phyloP scores from a whole-genome alignment of 2,329 filamentous ascomycete genomes.

The Phaeosphaeriaceae sp. region DNA sequence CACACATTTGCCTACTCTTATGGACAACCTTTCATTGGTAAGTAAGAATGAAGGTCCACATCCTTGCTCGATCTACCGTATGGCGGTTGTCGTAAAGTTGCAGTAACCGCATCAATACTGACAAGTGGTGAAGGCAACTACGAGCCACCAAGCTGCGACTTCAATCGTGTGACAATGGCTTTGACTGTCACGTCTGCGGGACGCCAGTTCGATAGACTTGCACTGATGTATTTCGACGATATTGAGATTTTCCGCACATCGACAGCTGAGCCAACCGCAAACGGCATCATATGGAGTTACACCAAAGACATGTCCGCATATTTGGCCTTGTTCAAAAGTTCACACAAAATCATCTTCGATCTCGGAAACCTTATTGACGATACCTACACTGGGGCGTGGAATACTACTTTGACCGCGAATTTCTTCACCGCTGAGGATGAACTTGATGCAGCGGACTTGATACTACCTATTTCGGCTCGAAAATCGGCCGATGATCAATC shows the following conservation, averaged over 20 bases:
- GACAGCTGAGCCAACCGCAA: constrained; percentile 76
- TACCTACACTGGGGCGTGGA: constrained; percentile 75
- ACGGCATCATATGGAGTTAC: constrained; percentile 78
- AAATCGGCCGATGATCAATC: constrained; percentile 58
- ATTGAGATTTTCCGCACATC: constrained; percentile 84
- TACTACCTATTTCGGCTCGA: constrained; percentile 69
- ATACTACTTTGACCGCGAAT: constrained; percentile 75
- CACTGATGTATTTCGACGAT: constrained; percentile 76
- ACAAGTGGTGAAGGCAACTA: constrained; percentile 61
- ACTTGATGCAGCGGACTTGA: constrained; percentile 63
- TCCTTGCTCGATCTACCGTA: background rate
- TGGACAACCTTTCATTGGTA: constrained; percentile 74
- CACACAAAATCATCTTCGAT: constrained; percentile 81
- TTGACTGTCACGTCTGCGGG: constrained; percentile 76
- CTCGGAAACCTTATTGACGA: constrained; percentile 72
- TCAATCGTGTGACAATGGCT: constrained; percentile 78
- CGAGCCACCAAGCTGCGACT: constrained; percentile 70
- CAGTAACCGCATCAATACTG: background rate
- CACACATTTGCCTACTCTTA: constrained; percentile 77
- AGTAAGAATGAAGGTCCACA: constrained; percentile 14
- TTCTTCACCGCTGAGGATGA: constrained; percentile 66
- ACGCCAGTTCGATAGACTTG: constrained; percentile 78
- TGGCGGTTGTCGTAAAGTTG: background rate
- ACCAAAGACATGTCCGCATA: constrained; percentile 80
- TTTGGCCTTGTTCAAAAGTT: constrained; percentile 69